Conservation (phyloP, 352 stramenopile species). For the Globisporangium uncinulatum region DNA sequence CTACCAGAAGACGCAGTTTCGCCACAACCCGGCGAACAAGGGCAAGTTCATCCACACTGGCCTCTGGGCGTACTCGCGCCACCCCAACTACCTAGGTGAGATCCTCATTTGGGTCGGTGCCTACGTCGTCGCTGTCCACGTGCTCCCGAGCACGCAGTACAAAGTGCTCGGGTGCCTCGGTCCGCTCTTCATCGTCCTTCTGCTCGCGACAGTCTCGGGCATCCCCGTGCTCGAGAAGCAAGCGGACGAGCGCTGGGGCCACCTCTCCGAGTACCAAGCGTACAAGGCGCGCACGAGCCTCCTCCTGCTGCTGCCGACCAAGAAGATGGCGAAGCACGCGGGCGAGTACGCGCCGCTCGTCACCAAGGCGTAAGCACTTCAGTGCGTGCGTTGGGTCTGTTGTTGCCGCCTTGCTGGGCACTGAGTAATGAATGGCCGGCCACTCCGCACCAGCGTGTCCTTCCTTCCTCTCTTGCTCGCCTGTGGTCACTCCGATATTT, state of each 20-base stretch:
- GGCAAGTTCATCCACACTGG: conserved; percentile 75
- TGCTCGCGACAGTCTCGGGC: conserved; percentile 59
- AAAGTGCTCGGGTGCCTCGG: conserved; percentile 39
- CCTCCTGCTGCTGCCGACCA: conserved; percentile 27
- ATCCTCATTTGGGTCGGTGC: conserved; percentile 85
- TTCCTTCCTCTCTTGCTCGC: too few relatives aligned
- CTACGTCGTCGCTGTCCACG: conserved; percentile 38
- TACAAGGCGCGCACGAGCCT: conserved; percentile 70
- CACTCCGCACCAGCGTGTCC: too few relatives aligned
- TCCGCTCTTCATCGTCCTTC: conserved; percentile 56
- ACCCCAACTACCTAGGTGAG: conserved; percentile 93
- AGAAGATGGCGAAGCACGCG: conserved; percentile 10
- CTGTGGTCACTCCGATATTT: too few relatives aligned
- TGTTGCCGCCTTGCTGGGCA: too few relatives aligned
- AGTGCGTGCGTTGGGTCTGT: neutral
- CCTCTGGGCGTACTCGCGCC: conserved; percentile 82
- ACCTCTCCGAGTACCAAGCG: conserved; percentile 46
- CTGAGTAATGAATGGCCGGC: neutral
- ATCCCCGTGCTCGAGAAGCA: conserved; percentile 74
- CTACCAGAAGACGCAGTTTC: conserved; percentile 81
- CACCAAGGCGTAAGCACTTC: conserved; percentile 11
- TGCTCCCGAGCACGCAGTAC: conserved; percentile 32
- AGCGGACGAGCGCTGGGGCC: conserved; percentile 57
- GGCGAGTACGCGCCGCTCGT: conserved; percentile 14
- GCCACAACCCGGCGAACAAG: conserved; percentile 50